Conservation (phyloP, 2,329 filamentous ascomycete genomes). For the Allantophomopsis lycopodina region DNA sequence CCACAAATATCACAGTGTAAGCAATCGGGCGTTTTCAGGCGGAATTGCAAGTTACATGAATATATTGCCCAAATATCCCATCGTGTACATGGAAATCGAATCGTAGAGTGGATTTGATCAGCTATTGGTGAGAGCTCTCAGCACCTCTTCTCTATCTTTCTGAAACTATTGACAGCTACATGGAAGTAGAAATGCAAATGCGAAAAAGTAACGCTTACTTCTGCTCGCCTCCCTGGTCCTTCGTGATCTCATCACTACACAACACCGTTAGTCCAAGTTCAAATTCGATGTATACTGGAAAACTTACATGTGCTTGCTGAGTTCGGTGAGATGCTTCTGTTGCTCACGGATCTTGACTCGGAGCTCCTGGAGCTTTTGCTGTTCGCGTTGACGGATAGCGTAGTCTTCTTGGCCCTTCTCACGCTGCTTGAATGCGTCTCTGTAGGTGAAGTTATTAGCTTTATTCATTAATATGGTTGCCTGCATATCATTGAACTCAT, state of each 20-base stretch:
- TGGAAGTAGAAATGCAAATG: no score
- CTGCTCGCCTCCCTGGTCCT: conserved; percentile 34
- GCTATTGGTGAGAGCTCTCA: no score
- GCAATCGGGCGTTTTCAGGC: no score
- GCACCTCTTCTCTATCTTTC: no score
- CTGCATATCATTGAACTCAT: conserved; percentile 2
- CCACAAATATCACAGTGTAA: no score
- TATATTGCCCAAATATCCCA: no score
- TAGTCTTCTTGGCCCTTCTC: conserved; percentile 78
- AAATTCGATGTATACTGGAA: background rate
- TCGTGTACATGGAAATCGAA: no score
- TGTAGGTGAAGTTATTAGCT: conserved; percentile 19
- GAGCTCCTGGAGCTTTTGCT: conserved; percentile 73
- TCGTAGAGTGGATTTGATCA: no score
- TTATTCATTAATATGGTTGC: background rate
- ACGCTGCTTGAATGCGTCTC: conserved; percentile 85
- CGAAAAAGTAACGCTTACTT: conserved; percentile 14
- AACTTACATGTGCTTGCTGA: conserved; percentile 74
- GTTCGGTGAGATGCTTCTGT: conserved; percentile 69
- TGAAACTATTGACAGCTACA: no score
- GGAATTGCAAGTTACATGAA: no score
- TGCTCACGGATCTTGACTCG: conserved; percentile 64
- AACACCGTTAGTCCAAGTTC: background rate
- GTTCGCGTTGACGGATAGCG: conserved; percentile 77
- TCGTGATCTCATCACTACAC: conserved; percentile 62